phyloP scores from a whole-genome alignment of 2,329 filamentous ascomycete species.

The Cordyceps pruinosa region DNA sequence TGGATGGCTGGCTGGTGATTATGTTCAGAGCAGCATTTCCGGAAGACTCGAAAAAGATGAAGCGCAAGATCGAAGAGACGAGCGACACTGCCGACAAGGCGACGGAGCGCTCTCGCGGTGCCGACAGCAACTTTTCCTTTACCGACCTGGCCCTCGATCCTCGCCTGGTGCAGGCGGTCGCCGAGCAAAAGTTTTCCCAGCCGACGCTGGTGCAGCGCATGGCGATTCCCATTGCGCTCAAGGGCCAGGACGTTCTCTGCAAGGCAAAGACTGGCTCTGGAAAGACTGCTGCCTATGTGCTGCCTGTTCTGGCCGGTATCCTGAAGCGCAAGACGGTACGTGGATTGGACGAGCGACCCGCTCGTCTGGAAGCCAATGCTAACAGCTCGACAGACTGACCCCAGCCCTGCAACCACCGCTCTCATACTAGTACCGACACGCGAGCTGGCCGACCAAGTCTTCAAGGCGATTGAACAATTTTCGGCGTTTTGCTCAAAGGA shows the following conservation, averaged over 20 bases:
- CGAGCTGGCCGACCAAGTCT: constrained; percentile 88
- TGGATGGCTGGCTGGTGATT: not conserved
- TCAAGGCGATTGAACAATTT: constrained; percentile 69
- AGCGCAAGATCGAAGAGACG: constrained; percentile 9
- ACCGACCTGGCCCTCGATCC: constrained; percentile 73
- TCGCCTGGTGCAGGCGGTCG: constrained; percentile 77
- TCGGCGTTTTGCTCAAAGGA: constrained; percentile 80
- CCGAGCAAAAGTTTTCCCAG: constrained; percentile 72
- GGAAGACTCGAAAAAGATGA: not conserved
- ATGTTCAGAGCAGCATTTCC: not conserved
- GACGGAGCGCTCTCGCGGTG: not conserved
- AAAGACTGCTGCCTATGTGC: constrained; percentile 92
- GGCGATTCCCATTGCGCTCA: constrained; percentile 79
- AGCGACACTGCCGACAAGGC: not conserved
- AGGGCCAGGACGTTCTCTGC: constrained; percentile 83
- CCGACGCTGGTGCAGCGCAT: constrained; percentile 86
- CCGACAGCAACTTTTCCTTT: constrained; percentile 50
- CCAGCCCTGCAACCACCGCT: constrained; percentile 55
- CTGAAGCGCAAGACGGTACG: constrained; percentile 67
- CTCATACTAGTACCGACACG: constrained; percentile 90
- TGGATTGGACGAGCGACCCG: not conserved
- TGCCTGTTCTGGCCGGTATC: constrained; percentile 81
- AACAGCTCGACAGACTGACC: constrained; percentile 34
- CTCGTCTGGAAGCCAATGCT: not conserved
- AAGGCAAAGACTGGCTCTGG: constrained; percentile 93